These are phyloP conservation scores for Coemansia sp. DNA, from an alignment of 192 early-diverging fungal genomes.

Conservation along the genomic window DNA sequence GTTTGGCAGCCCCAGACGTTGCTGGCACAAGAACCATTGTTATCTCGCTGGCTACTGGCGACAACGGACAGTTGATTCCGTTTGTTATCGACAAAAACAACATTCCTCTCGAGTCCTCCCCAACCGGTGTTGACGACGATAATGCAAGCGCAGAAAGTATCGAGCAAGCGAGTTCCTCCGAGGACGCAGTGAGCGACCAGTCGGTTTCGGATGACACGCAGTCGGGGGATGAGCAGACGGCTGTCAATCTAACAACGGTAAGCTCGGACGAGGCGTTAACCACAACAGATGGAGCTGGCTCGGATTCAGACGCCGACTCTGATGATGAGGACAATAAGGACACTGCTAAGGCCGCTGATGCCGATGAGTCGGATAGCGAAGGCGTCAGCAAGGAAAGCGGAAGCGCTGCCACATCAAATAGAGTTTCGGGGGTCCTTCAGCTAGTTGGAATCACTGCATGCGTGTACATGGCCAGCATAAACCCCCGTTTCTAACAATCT, in stretches of 20 bases:
- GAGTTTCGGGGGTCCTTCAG: not conserved
- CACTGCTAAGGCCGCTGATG: not conserved
- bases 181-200: not conserved
- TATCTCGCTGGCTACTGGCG: constrained; percentile 36
- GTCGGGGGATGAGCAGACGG: not conserved
- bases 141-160: not conserved
- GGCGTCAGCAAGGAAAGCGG: not conserved
- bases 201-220: not conserved
- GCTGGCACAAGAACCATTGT: constrained; percentile 40
- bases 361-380: not conserved
- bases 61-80: constrained; percentile 33
- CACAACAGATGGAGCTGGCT: constrained; percentile 1
- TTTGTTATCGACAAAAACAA: constrained; percentile 28
- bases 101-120: not conserved
- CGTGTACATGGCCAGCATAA: not conserved
- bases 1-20: constrained; percentile 26
- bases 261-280: not conserved
- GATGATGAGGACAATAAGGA: constrained; percentile 15
- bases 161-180: not conserved
- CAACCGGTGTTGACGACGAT: not conserved
- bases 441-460: not conserved
- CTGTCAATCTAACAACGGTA: not conserved
- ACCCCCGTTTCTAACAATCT: not conserved
- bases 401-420: not conserved
- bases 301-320: constrained; percentile 32